Base-by-base conservation (phyloP, 805 yeast species). In the Kregervanrija fluxuum region DNA sequence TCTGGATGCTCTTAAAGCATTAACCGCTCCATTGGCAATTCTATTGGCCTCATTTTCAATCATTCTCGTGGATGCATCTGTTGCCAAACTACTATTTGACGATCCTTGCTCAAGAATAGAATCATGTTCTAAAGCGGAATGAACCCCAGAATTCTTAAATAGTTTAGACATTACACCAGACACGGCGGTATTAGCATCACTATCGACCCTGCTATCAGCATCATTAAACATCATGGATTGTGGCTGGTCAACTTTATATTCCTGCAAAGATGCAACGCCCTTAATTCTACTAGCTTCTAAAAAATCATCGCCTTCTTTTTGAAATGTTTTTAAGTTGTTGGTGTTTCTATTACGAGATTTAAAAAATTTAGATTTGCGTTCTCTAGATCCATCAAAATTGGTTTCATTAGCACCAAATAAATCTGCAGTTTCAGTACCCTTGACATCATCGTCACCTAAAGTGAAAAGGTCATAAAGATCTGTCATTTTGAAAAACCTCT, bases 391-490 rank as follows among this genome's bases (percentile, higher is more conserved):
- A 11, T 57, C 54, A 42, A 58, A 66, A 31, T 59, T 66, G 28
- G 58, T 59, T 49, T 73, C 79, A 3, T 71, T 55, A 0, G 78
- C 76, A 31, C 70, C 67, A 46, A 84, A 83, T 57, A 81, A 62
- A 38, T 74, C 79, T 0, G 83, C 85, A 0, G 88, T 80, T 49
- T 81, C 87, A 0, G 87, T 79, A 3, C 83, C 85, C 30, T 67
- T 74, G 30, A 75, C 77, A 35, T 74, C 71, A 35, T 79, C 85
- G 50, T 86, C 91, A 1, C 95, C 95, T 16, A 93, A 65, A 0
- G 93, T 74, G 60, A 93, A 93, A 46, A 93, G 66, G 63, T 93
- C 97, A 53, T 90, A 93, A 38, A 93, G 66, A 55, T 93, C 98
- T 55, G 85, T 88, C 74, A 81, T 82, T 56, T 93, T 93, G 70